Conservation (phyloP, 140 eudicot genomes). For the Flaveria floridana region DNA sequence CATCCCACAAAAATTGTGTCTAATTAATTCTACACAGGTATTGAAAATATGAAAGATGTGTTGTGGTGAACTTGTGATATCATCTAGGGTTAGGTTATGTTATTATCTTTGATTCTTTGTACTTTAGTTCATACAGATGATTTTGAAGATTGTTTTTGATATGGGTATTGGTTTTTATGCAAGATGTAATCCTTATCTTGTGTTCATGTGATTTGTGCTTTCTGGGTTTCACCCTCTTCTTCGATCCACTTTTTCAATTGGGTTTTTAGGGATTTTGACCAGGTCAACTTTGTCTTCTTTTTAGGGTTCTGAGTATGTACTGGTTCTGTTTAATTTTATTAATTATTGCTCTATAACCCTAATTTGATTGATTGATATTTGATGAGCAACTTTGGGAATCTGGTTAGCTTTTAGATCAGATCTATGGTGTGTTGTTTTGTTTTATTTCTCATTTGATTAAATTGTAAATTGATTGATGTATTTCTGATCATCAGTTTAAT, state of each 20-base stretch:
- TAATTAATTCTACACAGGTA: conserved; percentile 34
- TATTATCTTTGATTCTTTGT: background rate
- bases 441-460: background rate
- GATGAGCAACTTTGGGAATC: conserved; percentile 8
- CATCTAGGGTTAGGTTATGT: conserved; percentile 28
- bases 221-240: conserved; percentile 16
- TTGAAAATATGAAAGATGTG: background rate
- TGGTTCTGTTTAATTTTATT: conserved; percentile 16
- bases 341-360: conserved; percentile 19
- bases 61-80: background rate
- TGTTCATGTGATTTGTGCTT: conserved; percentile 11
- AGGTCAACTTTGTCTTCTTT: conserved; percentile 29
- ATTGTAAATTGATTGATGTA: background rate
- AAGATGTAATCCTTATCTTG: conserved; percentile 11
- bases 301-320: conserved; percentile 20
- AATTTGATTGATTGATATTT: conserved; percentile 33
- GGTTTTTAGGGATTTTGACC: conserved; percentile 38
- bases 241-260: background rate
- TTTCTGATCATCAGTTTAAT: background rate
- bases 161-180: conserved; percentile 20
- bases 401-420: conserved; percentile 37
- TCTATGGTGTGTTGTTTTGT: conserved; percentile 1
- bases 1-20: conserved; percentile 16
- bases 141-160: background rate
- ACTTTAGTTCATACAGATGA: background rate